Conservation (phyloP, 495 filamentous ascomycete genomes). For the Penicillium salamii region DNA sequence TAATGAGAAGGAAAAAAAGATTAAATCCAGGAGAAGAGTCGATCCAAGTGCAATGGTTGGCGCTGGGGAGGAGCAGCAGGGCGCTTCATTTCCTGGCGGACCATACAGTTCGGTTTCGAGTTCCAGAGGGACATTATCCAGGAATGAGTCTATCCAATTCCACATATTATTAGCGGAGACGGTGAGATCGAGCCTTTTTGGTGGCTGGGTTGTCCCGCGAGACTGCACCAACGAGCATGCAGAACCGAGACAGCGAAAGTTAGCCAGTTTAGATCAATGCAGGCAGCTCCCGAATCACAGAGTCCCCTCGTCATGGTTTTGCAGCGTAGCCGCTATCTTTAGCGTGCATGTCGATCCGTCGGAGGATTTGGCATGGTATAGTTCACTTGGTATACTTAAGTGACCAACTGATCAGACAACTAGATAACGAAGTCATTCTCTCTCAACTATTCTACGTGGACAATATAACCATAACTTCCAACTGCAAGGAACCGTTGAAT, state of each 20-base stretch:
- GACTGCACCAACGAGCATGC: constrained; percentile 38
- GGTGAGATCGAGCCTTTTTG: constrained; percentile 30
- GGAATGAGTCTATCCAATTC: constrained; percentile 13
- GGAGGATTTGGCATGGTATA: too few relatives aligned
- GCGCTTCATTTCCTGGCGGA: constrained; percentile 33
- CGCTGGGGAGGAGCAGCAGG: constrained; percentile 17
- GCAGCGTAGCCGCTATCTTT: not conserved
- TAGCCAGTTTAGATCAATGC: constrained; percentile 24
- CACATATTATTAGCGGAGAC: constrained; percentile 38
- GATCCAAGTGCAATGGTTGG: constrained; percentile 32
- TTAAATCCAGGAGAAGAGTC: constrained; percentile 27
- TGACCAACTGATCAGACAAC: too few relatives aligned
- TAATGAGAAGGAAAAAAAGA: constrained; percentile 14
- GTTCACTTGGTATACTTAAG: too few relatives aligned
- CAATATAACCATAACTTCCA: not conserved
- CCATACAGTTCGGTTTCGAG: constrained; percentile 19
- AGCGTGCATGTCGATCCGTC: constrained; percentile 5
- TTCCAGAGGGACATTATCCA: constrained; percentile 9
- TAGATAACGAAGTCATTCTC: too few relatives aligned
- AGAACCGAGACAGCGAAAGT: constrained; percentile 19
- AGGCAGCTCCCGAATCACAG: constrained; percentile 27
- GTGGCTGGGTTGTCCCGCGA: constrained; percentile 25
- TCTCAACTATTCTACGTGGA: too few relatives aligned
- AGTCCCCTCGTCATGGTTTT: not conserved
- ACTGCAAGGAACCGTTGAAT: constrained; percentile 2